Percentiles rank a stretch among this genome's conserved stretches.
These are phyloP conservation scores for Lentinus brumalis DNA, from an alignment of 768 basidiomycete species.

Conservation along the genomic window DNA sequence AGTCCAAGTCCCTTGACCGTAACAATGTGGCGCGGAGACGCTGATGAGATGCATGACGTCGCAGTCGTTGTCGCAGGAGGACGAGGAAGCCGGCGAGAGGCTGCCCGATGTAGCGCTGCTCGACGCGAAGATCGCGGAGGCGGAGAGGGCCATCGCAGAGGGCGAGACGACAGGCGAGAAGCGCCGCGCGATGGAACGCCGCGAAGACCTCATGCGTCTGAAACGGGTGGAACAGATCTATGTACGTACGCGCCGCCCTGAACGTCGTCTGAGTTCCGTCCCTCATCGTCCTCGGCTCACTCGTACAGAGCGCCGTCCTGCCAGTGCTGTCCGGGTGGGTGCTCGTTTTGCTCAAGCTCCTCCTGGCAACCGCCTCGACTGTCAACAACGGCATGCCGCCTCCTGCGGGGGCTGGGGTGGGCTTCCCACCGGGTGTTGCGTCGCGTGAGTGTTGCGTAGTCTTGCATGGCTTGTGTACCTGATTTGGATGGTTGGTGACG, in stretches of 20 bases:
- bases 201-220: slow-evolving; percentile 82
- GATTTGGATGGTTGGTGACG: background rate
- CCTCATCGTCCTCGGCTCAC: background rate
- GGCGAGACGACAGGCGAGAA: slow-evolving; percentile 54
- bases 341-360: slow-evolving; percentile 86
- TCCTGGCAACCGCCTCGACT: slow-evolving; percentile 92
- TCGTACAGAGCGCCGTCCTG: slow-evolving; percentile 71
- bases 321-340: slow-evolving; percentile 90
- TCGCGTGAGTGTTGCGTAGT: slow-evolving; percentile 50
- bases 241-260: slow-evolving; percentile 41
- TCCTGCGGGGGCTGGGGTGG: slow-evolving; percentile 66
- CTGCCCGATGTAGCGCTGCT: slow-evolving; percentile 72
- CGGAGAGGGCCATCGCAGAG: slow-evolving; percentile 50
- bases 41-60: background rate
- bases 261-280: background rate
- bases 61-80: slow-evolving; percentile 15
- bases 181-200: slow-evolving; percentile 65
- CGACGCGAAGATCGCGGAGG: slow-evolving; percentile 74
- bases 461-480: background rate
- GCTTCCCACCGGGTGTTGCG: slow-evolving; percentile 70
- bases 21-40: slow-evolving; percentile 39
- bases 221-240: slow-evolving; percentile 93
- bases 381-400: slow-evolving; percentile 57
- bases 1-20: slow-evolving; percentile 39
- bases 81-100: slow-evolving; percentile 69